Evolutionary conservation across 2,329 filamentous ascomycete genomes (phyloP), one percentile per base, ranked within the genome.

Genomic region (Colletotrichum orchidophilum): DNA sequence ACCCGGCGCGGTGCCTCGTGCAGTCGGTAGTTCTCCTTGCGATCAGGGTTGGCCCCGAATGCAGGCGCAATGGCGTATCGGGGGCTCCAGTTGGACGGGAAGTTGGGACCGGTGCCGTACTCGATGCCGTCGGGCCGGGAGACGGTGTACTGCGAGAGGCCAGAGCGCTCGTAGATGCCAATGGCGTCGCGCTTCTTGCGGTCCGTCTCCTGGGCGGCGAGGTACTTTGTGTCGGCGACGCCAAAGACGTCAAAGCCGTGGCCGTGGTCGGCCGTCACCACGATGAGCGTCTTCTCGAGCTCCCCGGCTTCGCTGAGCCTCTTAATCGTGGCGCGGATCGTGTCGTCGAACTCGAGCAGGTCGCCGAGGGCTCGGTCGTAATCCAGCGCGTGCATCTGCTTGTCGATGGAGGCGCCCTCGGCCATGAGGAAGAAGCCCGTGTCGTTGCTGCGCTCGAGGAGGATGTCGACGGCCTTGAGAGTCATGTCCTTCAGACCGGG

Each of bases 401-500:
- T 97, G 83, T 96, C 94, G 75, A 97, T 93, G 1, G 91, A 94
- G 15, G 94, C 94, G 21, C 92, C 94, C 80, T 97, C 94, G 9
- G 91, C 91, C 94, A 96, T 96, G 78, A 96, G 87, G 86, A 96
- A 94, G 88, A 93, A 97, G 7, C 94, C 94, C 70, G 93, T 87
- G 68, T 92, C 87, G 46, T 87, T 87, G 35, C 91, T 90, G 69
- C 89, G 87, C 46, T 85, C 85, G 78, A 92, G 83, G 15, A 96
- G 88, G 66, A 96, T 90, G 67, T 96, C 93, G 60, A 96, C 88
- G 27, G 94, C 94, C 84, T 97, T 97, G 76, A 95, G 85, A 0
- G 94, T 95, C 94, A 97, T 97, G 49, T 96, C 93, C 82, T 94
- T 95, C 60, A 96, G 89, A 3, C 94, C 94, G 0, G 94, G 94